These are phyloP conservation scores for Byssochlamys sp. DNA, from an alignment of 2,329 filamentous ascomycete genomes.

Conservation along the genomic window DNA sequence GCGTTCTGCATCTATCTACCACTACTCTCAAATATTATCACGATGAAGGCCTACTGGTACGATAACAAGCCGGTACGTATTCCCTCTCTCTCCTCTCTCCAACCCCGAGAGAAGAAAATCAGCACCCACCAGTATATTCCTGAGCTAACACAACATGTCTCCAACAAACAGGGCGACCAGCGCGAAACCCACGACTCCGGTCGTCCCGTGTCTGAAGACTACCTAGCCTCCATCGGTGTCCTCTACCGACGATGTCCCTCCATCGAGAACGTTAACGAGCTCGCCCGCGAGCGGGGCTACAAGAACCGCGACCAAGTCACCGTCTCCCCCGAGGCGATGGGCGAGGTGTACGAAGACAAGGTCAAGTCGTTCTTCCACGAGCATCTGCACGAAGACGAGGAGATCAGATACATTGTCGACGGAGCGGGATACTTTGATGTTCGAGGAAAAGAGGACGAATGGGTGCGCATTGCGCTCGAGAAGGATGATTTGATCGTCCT, in stretches of 20 bases:
- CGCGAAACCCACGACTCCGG: conserved; percentile 82
- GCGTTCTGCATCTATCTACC: too few relatives aligned
- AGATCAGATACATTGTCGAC: conserved; percentile 87
- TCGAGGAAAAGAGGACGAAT: conserved; percentile 67
- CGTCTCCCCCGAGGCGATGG: conserved; percentile 78
- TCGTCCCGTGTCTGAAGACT: conserved; percentile 52
- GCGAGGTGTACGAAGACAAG: conserved; percentile 79
- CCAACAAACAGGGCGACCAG: conserved; percentile 69
- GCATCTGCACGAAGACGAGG: conserved; percentile 95
- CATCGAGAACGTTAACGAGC: conserved; percentile 57
- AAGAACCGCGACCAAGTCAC: conserved; percentile 90
- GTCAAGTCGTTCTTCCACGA: conserved; percentile 90
- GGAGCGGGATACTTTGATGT: conserved; percentile 92
- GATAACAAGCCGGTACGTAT: conserved; percentile 52
- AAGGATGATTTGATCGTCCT: conserved; percentile 88
- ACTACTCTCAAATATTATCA: conserved; percentile 12
- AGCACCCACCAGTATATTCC: not conserved
- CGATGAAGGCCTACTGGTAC: conserved; percentile 63
- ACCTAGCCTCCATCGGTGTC: conserved; percentile 68
- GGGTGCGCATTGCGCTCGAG: conserved; percentile 76
- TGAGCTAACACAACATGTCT: conserved; percentile 7
- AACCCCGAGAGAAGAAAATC: not conserved
- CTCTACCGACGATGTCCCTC: conserved; percentile 62
- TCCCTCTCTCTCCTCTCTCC: not conserved
- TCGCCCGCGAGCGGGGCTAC: conserved; percentile 70